Evolutionary conservation across 495 filamentous ascomycete species (phyloP).

Genomic region (Patellaria atrata): DNA sequence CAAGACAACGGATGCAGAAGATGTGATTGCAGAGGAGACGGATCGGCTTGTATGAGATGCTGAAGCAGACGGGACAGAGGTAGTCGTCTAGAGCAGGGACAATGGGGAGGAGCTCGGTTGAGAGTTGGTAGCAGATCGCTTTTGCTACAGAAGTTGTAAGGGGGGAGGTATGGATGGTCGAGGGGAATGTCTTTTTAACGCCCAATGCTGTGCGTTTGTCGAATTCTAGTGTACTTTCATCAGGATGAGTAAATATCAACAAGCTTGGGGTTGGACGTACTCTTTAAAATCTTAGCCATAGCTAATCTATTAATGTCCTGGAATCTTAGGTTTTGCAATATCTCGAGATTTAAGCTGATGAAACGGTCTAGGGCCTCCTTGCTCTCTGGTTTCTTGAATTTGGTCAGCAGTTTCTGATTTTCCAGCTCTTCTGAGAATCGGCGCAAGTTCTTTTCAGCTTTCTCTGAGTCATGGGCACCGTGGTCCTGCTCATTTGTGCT

Average conservation of each 20-base stretch:
- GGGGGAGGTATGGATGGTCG: conserved; percentile 37
- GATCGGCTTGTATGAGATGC: conserved; percentile 51
- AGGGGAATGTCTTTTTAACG: conserved; percentile 38
- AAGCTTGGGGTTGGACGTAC: conserved; percentile 27
- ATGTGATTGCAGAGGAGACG: conserved; percentile 48
- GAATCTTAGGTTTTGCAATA: conserved; percentile 53
- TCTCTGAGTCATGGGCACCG: conserved; percentile 38
- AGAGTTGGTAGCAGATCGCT: conserved; percentile 50
- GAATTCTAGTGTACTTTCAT: conserved; percentile 41
- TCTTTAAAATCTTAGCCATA: conserved; percentile 64
- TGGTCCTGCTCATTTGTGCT: conserved; percentile 46
- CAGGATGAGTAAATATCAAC: conserved; percentile 6
- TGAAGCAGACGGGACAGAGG: conserved; percentile 58
- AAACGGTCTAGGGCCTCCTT: conserved; percentile 43
- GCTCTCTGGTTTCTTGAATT: conserved; percentile 46
- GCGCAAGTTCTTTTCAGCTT: conserved; percentile 31
- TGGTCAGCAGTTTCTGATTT: conserved; percentile 33
- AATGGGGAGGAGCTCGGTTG: conserved; percentile 43
- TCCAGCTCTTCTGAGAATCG: conserved; percentile 19
- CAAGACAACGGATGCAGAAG: conserved; percentile 60
- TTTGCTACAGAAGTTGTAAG: conserved; percentile 42
- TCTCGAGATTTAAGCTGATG: conserved; percentile 45
- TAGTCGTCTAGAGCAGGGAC: conserved; percentile 63
- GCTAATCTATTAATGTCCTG: conserved; percentile 59
- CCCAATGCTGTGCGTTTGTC: conserved; percentile 61